phyloP scores from a whole-genome alignment of 176 grass and related monocot genomes.

The Avena sativa region DNA sequence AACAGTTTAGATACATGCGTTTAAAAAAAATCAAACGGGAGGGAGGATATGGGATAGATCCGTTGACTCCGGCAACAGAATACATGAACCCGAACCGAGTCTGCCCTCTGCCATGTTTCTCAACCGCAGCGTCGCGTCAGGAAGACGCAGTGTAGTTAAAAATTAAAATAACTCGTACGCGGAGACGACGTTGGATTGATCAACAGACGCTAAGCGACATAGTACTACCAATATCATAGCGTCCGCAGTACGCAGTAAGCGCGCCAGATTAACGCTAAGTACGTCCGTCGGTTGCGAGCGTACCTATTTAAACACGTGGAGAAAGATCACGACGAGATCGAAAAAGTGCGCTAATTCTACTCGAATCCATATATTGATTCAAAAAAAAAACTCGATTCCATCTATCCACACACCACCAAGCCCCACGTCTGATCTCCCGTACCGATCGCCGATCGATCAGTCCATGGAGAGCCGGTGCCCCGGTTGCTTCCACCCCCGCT shows the following conservation, averaged over 20 bases:
- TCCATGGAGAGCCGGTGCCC: background rate
- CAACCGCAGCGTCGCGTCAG: too few species aligned
- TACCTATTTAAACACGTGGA: background rate
- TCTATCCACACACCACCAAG: background rate
- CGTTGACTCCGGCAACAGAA: too few species aligned
- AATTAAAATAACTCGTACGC: too few species aligned
- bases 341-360: background rate
- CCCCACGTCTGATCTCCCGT: background rate
- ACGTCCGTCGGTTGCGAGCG: background rate
- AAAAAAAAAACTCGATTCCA: background rate
- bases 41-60: too few species aligned
- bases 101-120: too few species aligned
- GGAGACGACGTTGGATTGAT: too few species aligned
- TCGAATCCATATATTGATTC: background rate
- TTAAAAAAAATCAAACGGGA: too few species aligned
- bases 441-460: background rate
- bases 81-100: too few species aligned
- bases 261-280: background rate
- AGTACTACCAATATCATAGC: background rate
- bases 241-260: background rate
- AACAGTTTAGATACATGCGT: too few species aligned
- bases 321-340: background rate
- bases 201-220: background rate
- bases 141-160: too few species aligned
- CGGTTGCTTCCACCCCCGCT: conserved; percentile 55